Conservation (phyloP, 345 rosid species). For the Tarenaya hassleriana region DNA sequence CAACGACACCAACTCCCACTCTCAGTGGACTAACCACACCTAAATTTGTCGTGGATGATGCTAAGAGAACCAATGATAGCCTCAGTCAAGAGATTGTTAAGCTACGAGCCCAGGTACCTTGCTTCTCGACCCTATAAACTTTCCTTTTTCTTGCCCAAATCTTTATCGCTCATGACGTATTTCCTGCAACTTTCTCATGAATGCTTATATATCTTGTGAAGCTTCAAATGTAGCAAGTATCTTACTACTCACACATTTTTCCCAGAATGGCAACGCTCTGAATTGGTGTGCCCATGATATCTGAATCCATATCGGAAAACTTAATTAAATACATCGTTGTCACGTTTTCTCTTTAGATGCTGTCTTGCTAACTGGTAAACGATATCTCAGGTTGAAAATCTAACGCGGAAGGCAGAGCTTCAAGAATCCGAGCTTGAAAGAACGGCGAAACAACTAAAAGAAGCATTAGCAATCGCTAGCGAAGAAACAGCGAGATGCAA, state of each 20-base stretch:
- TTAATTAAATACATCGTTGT: too few relatives aligned
- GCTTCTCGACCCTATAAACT: conserved; percentile 1
- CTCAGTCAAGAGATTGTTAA: conserved; percentile 78
- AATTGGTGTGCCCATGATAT: conserved; percentile 1
- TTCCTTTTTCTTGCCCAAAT: neutral
- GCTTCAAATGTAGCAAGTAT: neutral
- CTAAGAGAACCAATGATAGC: conserved; percentile 63
- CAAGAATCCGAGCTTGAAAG: conserved; percentile 92
- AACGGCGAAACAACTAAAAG: conserved; percentile 81
- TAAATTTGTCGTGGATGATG: conserved; percentile 59
- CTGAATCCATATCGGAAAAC: neutral
- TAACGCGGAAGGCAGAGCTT: conserved; percentile 70
- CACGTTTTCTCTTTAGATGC: too few relatives aligned
- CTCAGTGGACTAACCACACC: conserved; percentile 89
- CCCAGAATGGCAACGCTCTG: too few relatives aligned
- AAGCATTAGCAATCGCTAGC: conserved; percentile 73
- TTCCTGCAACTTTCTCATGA: neutral
- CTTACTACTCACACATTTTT: neutral
- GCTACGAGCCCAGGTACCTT: conserved; percentile 78
- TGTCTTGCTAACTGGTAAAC: neutral
- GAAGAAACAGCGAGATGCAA: conserved; percentile 95
- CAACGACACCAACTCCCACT: conserved; percentile 97
- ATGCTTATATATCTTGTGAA: neutral
- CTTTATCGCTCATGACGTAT: conserved; percentile 1
- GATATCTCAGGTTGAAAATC: conserved; percentile 77